phyloP scores from a whole-genome alignment of 2,329 filamentous ascomycete species.

The Rutstroemia sp. region DNA sequence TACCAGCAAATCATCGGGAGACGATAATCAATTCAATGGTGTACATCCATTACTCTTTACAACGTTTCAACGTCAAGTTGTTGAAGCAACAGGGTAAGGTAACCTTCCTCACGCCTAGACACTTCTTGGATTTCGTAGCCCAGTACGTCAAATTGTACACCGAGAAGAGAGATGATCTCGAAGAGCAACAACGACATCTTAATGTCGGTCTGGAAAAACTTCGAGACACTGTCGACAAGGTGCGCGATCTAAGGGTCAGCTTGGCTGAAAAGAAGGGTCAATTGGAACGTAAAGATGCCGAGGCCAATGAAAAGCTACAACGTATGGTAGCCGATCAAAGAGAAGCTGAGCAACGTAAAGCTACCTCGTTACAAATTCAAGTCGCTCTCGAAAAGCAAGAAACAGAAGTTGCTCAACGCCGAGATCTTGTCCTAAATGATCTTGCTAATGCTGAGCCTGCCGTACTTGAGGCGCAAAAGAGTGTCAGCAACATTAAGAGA shows the following conservation, averaged over 20 bases:
- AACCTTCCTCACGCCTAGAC: constrained; percentile 89
- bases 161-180: constrained; percentile 95
- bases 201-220: constrained; percentile 98
- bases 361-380: constrained; percentile 82
- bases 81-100: constrained; percentile 86
- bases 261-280: constrained; percentile 92
- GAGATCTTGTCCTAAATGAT: constrained; percentile 78
- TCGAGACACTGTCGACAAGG: constrained; percentile 93
- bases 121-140: constrained; percentile 96
- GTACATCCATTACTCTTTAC: constrained; percentile 92
- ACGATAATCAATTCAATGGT: constrained; percentile 98
- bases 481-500: constrained; percentile 96
- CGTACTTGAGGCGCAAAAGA: constrained; percentile 86
- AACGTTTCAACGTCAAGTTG: constrained; percentile 80
- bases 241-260: constrained; percentile 82
- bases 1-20: constrained; percentile 86
- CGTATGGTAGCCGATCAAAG: constrained; percentile 95
- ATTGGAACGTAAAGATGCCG: constrained; percentile 85
- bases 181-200: constrained; percentile 96
- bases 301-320: constrained; percentile 95
- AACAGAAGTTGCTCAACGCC: constrained; percentile 73
- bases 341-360: constrained; percentile 87
- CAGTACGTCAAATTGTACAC: constrained; percentile 97
- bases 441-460: constrained; percentile 88
- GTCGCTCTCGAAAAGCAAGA: constrained; percentile 83